phyloP scores from a whole-genome alignment of 345 rosid genomes.

The Gossypium mustelinum region DNA sequence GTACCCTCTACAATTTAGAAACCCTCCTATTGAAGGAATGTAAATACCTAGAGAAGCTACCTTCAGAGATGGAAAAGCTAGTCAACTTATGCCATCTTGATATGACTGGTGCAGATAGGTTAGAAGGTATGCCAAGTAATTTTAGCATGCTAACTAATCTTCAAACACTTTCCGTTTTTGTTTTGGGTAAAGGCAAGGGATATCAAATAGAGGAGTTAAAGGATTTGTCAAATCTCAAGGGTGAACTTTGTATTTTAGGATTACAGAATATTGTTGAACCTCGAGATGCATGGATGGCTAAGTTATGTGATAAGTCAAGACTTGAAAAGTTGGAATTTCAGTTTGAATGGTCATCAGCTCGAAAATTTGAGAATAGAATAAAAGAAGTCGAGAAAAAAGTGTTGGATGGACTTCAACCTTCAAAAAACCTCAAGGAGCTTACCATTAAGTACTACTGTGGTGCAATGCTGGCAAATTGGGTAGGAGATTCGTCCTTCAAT shows the following conservation, averaged over 20 bases:
- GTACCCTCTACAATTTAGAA: slow-evolving; percentile 20
- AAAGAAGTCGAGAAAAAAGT: not conserved
- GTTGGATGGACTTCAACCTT: not conserved
- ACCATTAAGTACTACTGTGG: not conserved
- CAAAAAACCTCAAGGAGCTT: not conserved
- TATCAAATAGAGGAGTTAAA: not conserved
- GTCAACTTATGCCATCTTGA: not conserved
- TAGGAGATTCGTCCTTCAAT: not conserved
- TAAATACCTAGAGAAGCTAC: not conserved
- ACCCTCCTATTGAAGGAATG: slow-evolving; percentile 23
- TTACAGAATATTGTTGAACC: not conserved
- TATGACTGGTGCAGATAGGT: not conserved
- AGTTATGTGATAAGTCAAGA: not conserved
- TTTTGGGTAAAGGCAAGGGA: not conserved
- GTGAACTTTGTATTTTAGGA: slow-evolving; percentile 2
- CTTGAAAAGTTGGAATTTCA: not conserved
- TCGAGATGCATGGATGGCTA: not conserved
- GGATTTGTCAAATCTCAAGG: not conserved
- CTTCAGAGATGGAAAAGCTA: not conserved
- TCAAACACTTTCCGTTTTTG: not conserved
- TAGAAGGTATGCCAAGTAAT: not conserved
- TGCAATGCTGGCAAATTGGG: not conserved
- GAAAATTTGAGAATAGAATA: too few species aligned
- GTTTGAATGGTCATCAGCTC: not conserved
- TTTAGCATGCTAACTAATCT: not conserved